phyloP scores from a whole-genome alignment of 2,329 filamentous ascomycete genomes.

The Dothideomycetes sp. region DNA sequence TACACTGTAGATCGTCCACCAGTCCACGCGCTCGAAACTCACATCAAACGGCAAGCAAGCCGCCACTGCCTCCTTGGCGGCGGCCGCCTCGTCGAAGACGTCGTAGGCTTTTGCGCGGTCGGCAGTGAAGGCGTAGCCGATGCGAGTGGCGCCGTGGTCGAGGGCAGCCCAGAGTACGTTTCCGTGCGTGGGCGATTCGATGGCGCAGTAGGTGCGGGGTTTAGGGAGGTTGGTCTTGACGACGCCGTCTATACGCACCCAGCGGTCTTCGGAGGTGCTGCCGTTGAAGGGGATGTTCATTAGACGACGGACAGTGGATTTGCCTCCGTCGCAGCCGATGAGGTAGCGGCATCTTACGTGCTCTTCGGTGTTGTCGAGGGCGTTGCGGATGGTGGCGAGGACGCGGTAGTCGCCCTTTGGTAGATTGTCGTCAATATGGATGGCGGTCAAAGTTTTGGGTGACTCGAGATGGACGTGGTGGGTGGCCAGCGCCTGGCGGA shows the following conservation, averaged over 20 bases:
- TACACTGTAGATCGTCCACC: constrained; percentile 34
- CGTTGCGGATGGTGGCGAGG: constrained; percentile 10
- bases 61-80: constrained; percentile 27
- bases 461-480: constrained; percentile 26
- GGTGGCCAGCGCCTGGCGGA: constrained; percentile 29
- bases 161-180: constrained; percentile 45
- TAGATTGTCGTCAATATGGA: constrained; percentile 26
- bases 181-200: constrained; percentile 42
- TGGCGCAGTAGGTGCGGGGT: constrained; percentile 34
- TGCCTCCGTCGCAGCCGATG: constrained; percentile 41
- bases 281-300: constrained; percentile 40
- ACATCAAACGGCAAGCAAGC: constrained; percentile 29
- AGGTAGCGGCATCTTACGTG: constrained; percentile 28
- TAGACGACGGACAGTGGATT: constrained; percentile 35
- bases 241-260: constrained; percentile 43
- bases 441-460: constrained; percentile 26
- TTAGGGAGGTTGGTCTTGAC: constrained; percentile 40
- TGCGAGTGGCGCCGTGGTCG: constrained; percentile 42
- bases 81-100: constrained; percentile 15
- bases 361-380: background rate
- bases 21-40: constrained; percentile 29
- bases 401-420: constrained; percentile 17
- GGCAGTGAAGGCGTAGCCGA: constrained; percentile 41
- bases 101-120: constrained; percentile 17
- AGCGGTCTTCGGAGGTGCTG: constrained; percentile 38